Base-by-base conservation (phyloP, 768 basidiomycete species). In the Naganishia onofrii region DNA sequence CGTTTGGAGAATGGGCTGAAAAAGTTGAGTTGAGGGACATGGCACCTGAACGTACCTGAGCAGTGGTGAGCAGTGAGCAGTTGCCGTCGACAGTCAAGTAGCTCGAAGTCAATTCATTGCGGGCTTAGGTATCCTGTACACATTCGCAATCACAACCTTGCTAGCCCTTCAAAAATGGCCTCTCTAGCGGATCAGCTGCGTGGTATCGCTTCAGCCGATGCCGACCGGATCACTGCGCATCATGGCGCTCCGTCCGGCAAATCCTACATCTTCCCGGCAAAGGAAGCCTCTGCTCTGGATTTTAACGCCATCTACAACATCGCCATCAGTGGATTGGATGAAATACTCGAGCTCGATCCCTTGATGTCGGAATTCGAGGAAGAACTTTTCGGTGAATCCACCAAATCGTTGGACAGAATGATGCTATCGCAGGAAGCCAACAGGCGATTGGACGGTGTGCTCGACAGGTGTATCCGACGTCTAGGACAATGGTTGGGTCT, bases 221-320 rank as follows among this genome's bases (percentile, higher is more conserved):
- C 88, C 38, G 81, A 86, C 31, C 84, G 93, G 42, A 85, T 94
- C 9, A 80, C 77, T 84, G 87, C 75, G 17, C 75, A 77, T 85
- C 73, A 86, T 87, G 80, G 90, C 85, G 80, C 81, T 10, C 76
- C 83, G 82, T 72, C 80, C 34, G 19, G 86, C 0, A 87, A 89
- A 77, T 94, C 93, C 0, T 97, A 97, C 82, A 86, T 99, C 42
- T 96, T 95, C 80, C 87, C 89, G 17, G 87, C 89, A 48, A 85
- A 85, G 70, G 89, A 91, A 58, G 92, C 92, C 10, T 88, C 90
- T 75, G 83, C 87, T 69, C 90, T 96, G 79, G 93, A 98, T 81
- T 83, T 96, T 69, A 89, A 95, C 78, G 85, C 92, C 7, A 86
- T 98, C 66, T 86, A 90, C 76, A 88, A 91, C 0, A 85, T 97